Conservation (phyloP, 345 rosid genomes). For the Linum usitatissimum region DNA sequence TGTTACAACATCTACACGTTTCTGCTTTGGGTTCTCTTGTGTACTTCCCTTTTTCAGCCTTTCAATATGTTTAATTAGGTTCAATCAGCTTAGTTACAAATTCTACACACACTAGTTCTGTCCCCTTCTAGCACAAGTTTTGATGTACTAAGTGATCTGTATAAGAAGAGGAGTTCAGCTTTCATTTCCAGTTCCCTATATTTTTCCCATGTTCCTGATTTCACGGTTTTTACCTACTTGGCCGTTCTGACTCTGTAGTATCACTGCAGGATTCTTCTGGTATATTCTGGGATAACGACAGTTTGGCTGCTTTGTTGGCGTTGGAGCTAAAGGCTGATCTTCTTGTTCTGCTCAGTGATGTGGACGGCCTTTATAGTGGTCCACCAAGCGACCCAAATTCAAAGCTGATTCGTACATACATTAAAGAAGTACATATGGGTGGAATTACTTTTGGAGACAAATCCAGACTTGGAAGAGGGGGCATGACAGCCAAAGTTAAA, state of each 20-base stretch:
- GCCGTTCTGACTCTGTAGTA: constrained; percentile 2
- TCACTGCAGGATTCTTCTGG: constrained; percentile 86
- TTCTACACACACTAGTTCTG: too few species aligned
- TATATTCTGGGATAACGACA: constrained; percentile 99
- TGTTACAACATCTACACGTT: too few species aligned
- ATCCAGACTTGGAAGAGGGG: constrained; percentile 98
- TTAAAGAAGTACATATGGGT: constrained; percentile 64
- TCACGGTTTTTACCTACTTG: neutral
- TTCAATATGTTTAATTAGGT: too few species aligned
- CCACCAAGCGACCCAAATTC: constrained; percentile 92
- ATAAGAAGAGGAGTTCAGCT: too few species aligned
- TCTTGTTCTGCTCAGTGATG: constrained; percentile 88
- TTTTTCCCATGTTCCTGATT: neutral
- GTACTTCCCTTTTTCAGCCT: too few species aligned
- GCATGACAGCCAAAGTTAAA: constrained; percentile 97
- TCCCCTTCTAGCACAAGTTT: too few species aligned
- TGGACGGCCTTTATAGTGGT: constrained; percentile 91
- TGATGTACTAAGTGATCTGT: too few species aligned
- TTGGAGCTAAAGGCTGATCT: constrained; percentile 93
- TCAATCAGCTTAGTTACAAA: too few species aligned
- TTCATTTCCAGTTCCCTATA: neutral
- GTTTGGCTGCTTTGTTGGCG: constrained; percentile 89
- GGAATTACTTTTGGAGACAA: constrained; percentile 97
- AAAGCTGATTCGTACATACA: constrained; percentile 74
- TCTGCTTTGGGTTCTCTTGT: too few species aligned